Evolutionary conservation across 1,139 yeast genomes (phyloP), one percentile per base, ranked within the genome.

Genomic region (Hansenula lynferdii): DNA sequence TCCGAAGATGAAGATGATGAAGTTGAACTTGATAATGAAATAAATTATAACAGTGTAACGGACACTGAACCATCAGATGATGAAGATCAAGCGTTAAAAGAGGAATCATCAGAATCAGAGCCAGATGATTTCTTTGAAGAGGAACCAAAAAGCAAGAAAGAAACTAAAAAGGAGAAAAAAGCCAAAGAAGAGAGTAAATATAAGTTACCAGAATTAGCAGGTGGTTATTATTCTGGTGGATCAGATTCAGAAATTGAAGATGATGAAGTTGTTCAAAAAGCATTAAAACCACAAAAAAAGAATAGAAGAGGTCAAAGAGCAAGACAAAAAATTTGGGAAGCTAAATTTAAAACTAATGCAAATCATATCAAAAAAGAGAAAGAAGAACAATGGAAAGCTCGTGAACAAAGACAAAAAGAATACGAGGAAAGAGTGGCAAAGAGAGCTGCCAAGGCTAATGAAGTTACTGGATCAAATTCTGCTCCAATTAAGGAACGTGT

Each of bases 291-390:
- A 5, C 67, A 63, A 44, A 74, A 94, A 47, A 89, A 89, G 54
- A 94, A 92, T 60, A 74, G 98, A 62, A 78, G 97, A 57, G 98
- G 98, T 17, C 98, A 94, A 67, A 72, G 97, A 49, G 98, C 97
- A 2, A 80, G 99, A 64, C 94, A 92, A 60, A 84, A 85, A 66
- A 87, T 92, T 39, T 90, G 97, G 97, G 98, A 89, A 55, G 68
- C 75, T 62, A 92, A 92, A 60, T 92, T 72, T 57, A 98, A 98
- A 28, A 62, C 64, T 26, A 69, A 69, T 28, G 98, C 98, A n/a
- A 82, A 80, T 42, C 99, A 94, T 58, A 70, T 89, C 27, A 70
- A 77, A 53, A 74, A 78, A 49, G 84, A 85, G 50, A 64, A 67
- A 12, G 77, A 72, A 37, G 70, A 77, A 33, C 60, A 66, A 28